Evolutionary conservation across 1,139 yeast species (phyloP).

Genomic region (Kodamaea sp.): DNA sequence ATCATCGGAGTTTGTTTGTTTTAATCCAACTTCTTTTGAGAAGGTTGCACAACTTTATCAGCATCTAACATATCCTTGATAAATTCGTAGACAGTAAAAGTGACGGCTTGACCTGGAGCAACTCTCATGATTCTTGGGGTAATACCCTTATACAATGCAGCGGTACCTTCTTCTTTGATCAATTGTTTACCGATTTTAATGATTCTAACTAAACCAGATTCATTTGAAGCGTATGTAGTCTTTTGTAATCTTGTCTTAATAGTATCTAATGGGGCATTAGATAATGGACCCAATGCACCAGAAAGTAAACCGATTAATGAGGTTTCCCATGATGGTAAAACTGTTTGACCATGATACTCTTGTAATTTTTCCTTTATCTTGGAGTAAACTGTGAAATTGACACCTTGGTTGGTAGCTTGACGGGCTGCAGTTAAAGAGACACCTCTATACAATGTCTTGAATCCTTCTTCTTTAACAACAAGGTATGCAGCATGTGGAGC

Average conservation of each 20-base stretch:
- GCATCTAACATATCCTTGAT: conserved; percentile 66
- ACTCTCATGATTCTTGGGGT: conserved; percentile 99
- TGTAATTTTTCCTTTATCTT: conserved; percentile 71
- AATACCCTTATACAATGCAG: conserved; percentile 91
- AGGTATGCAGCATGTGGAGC: conserved; percentile 90
- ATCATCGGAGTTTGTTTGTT: neutral
- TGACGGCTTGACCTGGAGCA: conserved; percentile 99
- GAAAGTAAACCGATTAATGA: conserved; percentile 85
- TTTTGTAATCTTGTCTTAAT: conserved; percentile 96
- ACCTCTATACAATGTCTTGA: conserved; percentile 86
- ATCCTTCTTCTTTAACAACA: conserved; percentile 87
- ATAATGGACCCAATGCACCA: conserved; percentile 97
- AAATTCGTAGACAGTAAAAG: conserved; percentile 92
- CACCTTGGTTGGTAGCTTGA: conserved; percentile 98
- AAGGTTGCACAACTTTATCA: conserved; percentile 19
- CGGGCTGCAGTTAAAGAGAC: conserved; percentile 94
- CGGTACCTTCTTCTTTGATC: conserved; percentile 84
- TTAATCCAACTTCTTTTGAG: conserved; percentile 24
- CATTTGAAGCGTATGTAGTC: conserved; percentile 69
- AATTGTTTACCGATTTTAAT: conserved; percentile 76
- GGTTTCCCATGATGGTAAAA: conserved; percentile 91
- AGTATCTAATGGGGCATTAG: conserved; percentile 96
- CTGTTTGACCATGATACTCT: conserved; percentile 58
- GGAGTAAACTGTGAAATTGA: conserved; percentile 93
- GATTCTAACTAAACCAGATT: conserved; percentile 73